These are phyloP conservation scores for Suhomyces pyralidae DNA, from an alignment of 805 yeast genomes.

Conservation along the genomic window DNA sequence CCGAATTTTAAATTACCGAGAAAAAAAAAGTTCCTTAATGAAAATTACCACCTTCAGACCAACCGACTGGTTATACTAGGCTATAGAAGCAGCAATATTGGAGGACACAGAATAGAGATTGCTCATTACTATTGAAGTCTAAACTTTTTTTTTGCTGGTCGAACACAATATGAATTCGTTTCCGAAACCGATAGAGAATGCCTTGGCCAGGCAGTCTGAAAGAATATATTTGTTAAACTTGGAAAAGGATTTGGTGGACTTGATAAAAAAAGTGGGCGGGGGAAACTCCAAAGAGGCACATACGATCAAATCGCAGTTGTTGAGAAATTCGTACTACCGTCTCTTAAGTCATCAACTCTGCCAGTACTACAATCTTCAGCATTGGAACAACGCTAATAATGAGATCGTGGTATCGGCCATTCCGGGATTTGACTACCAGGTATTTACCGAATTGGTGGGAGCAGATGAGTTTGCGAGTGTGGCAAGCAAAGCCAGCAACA, in stretches of 20 bases:
- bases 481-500: background rate
- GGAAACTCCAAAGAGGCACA: slow-evolving; percentile 1
- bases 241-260: slow-evolving; percentile 19
- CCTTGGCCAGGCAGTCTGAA: slow-evolving; percentile 20
- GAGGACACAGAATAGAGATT: background rate
- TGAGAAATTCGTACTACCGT: slow-evolving; percentile 68
- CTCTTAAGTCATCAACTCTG: slow-evolving; percentile 68
- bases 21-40: background rate
- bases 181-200: slow-evolving; percentile 17
- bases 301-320: slow-evolving; percentile 19
- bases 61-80: background rate
- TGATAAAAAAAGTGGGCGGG: slow-evolving; percentile 11
- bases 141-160: background rate
- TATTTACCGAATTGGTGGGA: slow-evolving; percentile 1
- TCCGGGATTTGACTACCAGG: slow-evolving; percentile 13
- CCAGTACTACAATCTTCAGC: slow-evolving; percentile 61
- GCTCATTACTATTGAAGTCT: background rate
- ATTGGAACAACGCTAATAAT: slow-evolving; percentile 28
- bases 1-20: background rate
- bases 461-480: background rate
- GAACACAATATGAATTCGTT: slow-evolving; percentile 9
- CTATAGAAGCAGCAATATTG: background rate
- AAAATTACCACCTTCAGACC: background rate
- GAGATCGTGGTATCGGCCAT: slow-evolving; percentile 22
- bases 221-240: slow-evolving; percentile 18